Evolutionary conservation across 2,329 filamentous ascomycete genomes (phyloP).

Genomic region (Diaporthe citrichinensis): DNA sequence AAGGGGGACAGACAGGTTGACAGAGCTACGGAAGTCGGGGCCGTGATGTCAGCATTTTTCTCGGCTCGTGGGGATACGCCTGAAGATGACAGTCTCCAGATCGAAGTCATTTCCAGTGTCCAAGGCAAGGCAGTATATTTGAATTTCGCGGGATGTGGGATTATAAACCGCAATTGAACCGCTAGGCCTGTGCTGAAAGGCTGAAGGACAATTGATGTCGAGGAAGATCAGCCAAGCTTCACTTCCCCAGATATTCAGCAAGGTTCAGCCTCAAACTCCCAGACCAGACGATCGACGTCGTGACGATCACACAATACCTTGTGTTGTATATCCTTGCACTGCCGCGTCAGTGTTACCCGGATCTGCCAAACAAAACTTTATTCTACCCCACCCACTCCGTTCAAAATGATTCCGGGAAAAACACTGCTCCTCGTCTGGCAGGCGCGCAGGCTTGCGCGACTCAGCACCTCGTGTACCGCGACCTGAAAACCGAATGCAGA

Average conservation of each 20-base stretch:
- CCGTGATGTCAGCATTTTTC: not conserved
- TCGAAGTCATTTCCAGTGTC: no score
- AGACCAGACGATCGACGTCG: conserved; percentile 12
- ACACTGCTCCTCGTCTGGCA: not conserved
- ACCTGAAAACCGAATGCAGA: not conserved
- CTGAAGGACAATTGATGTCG: not conserved
- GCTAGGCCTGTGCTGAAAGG: not conserved
- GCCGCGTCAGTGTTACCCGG: conserved; percentile 13
- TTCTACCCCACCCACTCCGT: not conserved
- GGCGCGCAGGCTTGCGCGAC: not conserved
- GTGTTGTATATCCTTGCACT: not conserved
- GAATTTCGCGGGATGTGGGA: not conserved
- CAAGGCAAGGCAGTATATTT: not conserved
- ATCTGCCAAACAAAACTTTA: conserved; percentile 17
- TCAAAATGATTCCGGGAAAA: not conserved
- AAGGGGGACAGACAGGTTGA: not conserved
- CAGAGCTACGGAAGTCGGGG: not conserved
- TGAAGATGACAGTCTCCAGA: not conserved
- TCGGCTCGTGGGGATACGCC: not conserved
- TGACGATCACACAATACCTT: conserved; percentile 5
- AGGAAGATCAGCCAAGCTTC: conserved; percentile 1
- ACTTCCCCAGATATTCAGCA: conserved; percentile 18
- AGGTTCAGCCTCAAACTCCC: not conserved
- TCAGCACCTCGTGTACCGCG: not conserved
- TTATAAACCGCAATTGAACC: not conserved